A percentile compares a stretch with the other conserved stretches of the same genome.
phyloP scores from a whole-genome alignment of 2,329 filamentous ascomycete species.

The Sclerotinia minor region DNA sequence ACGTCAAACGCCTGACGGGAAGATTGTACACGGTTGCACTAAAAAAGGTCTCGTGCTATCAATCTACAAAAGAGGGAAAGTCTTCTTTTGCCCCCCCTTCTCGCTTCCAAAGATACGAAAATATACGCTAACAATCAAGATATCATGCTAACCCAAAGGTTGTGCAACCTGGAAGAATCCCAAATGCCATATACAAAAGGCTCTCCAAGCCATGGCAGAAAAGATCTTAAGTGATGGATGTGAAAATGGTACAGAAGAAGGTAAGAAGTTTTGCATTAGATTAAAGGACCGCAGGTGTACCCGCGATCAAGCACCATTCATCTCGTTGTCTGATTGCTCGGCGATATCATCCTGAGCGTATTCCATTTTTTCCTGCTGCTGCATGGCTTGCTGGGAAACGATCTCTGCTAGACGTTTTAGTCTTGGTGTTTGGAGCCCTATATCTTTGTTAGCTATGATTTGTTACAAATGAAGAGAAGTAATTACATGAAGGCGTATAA shows the following conservation, averaged over 20 bases:
- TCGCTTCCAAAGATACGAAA: slow-evolving; percentile 17
- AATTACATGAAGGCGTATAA: slow-evolving; percentile 94
- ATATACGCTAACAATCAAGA: slow-evolving; percentile 26
- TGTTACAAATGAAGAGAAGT: background rate
- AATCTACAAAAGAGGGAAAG: slow-evolving; percentile 19
- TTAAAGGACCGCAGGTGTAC: slow-evolving; percentile 7
- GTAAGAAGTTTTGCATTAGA: slow-evolving; percentile 31
- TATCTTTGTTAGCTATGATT: slow-evolving; percentile 39
- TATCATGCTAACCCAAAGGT: slow-evolving; percentile 22
- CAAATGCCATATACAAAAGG: slow-evolving; percentile 39
- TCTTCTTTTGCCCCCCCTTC: slow-evolving; percentile 6
- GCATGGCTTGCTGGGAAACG: slow-evolving; percentile 92
- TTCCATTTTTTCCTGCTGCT: slow-evolving; percentile 86
- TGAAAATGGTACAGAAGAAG: slow-evolving; percentile 42
- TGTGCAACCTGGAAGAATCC: slow-evolving; percentile 20
- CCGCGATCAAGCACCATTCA: slow-evolving; percentile 37
- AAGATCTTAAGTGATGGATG: slow-evolving; percentile 31
- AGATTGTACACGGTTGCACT: slow-evolving; percentile 18
- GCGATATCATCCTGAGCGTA: slow-evolving; percentile 51
- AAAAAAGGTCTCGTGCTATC: slow-evolving; percentile 9
- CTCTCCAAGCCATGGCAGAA: slow-evolving; percentile 32
- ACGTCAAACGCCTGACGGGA: slow-evolving; percentile 17
- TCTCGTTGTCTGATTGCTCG: slow-evolving; percentile 45
- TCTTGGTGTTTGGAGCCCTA: slow-evolving; percentile 93
- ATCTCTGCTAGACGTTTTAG: slow-evolving; percentile 97